Evolutionary conservation across 257 asterid species (phyloP).

Genomic region (Avicennia marina): DNA sequence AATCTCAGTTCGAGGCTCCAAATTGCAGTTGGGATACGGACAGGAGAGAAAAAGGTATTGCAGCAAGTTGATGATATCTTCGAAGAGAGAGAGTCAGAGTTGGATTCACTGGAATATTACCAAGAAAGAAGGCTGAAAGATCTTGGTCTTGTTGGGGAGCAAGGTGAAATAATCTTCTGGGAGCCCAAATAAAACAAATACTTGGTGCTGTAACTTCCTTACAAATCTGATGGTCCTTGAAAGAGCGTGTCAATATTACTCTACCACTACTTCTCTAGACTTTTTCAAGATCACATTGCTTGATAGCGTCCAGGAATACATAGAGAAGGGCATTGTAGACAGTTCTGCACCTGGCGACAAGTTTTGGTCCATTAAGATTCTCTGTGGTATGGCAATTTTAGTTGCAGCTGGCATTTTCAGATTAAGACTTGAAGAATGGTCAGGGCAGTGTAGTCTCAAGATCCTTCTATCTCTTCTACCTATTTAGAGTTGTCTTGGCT

Average conservation of each 20-base stretch:
- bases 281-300: background rate
- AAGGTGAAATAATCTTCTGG: slow-evolving; percentile 97
- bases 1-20: slow-evolving; percentile 58
- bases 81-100: slow-evolving; percentile 61
- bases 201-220: background rate
- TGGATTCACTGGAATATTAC: slow-evolving; percentile 74
- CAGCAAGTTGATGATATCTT: slow-evolving; percentile 67
- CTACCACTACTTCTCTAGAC: background rate
- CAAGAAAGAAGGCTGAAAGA: slow-evolving; percentile 91
- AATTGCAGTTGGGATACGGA: slow-evolving; percentile 70
- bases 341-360: too few relatives aligned
- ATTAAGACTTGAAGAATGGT: too few relatives aligned
- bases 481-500: too few relatives aligned
- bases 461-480: too few relatives aligned
- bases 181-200: slow-evolving; percentile 50
- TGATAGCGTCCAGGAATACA: too few relatives aligned
- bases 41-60: slow-evolving; percentile 89
- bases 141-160: slow-evolving; percentile 94
- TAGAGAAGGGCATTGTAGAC: too few relatives aligned
- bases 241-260: background rate
- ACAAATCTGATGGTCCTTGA: slow-evolving; percentile 8
- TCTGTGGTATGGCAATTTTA: too few relatives aligned
- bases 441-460: too few relatives aligned
- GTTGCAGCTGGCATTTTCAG: too few relatives aligned
- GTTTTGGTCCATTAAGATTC: too few relatives aligned